Evolutionary conservation across 371 early-diverging fungal species (phyloP).

Genomic region (Smittium culicis): DNA sequence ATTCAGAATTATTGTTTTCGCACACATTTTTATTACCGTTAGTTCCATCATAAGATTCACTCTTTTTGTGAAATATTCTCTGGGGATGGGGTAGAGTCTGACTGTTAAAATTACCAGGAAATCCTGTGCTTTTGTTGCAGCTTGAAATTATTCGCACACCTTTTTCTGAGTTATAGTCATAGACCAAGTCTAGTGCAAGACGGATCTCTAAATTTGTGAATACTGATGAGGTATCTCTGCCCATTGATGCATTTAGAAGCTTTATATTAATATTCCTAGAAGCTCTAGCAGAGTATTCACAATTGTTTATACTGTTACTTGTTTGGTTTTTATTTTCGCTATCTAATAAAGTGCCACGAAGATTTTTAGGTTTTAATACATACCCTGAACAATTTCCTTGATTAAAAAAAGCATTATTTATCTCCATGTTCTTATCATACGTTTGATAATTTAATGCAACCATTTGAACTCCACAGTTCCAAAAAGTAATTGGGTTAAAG

Average conservation of each 20-base stretch:
- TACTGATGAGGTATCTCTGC: slow-evolving; percentile 7
- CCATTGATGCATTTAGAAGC: slow-evolving; percentile 7
- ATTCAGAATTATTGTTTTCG: background rate
- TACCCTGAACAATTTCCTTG: slow-evolving; percentile 54
- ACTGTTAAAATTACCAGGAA: background rate
- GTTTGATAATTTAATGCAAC: slow-evolving; percentile 77
- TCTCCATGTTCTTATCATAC: slow-evolving; percentile 49
- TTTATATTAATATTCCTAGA: background rate
- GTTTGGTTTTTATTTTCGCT: background rate
- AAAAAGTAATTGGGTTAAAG: slow-evolving; percentile 58
- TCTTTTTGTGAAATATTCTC: background rate
- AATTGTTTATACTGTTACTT: slow-evolving; percentile 1
- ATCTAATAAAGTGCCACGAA: slow-evolving; percentile 20
- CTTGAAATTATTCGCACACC: background rate
- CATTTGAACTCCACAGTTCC: slow-evolving; percentile 62
- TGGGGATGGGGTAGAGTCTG: background rate
- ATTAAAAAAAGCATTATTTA: slow-evolving; percentile 59
- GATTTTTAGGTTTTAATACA: slow-evolving; percentile 48
- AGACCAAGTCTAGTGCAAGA: slow-evolving; percentile 8
- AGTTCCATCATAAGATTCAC: background rate
- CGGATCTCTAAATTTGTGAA: background rate
- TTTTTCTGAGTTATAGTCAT: background rate
- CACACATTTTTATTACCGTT: background rate
- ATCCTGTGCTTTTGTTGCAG: background rate
- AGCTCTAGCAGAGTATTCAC: slow-evolving; percentile 4